These are phyloP conservation scores for Piper longum DNA, from an alignment of 164 flowering plant genomes.

Conservation along the genomic window DNA sequence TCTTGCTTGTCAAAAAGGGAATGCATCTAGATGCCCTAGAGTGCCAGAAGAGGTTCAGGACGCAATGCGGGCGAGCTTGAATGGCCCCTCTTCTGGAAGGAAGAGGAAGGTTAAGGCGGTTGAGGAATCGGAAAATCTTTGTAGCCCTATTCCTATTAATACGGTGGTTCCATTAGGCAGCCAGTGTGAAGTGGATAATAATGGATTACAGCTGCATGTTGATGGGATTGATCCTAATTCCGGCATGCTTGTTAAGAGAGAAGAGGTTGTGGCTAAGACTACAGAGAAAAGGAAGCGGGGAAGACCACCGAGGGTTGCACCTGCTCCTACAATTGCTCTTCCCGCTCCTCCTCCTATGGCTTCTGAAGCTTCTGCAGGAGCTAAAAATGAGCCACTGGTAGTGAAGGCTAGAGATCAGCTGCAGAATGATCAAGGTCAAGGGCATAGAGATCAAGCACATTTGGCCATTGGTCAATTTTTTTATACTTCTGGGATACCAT, in stretches of 20 bases:
- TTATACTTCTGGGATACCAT: conserved; percentile 58
- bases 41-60: conserved; percentile 49
- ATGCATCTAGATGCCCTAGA: conserved; percentile 57
- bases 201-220: conserved; percentile 19
- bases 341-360: background rate
- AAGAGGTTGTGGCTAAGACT: conserved; percentile 15
- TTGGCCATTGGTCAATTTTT: conserved; percentile 25
- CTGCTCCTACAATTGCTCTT: conserved; percentile 8
- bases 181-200: conserved; percentile 15
- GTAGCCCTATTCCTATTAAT: conserved; percentile 3
- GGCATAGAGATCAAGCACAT: too few species aligned
- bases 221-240: conserved; percentile 19
- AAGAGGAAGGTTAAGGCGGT: conserved; percentile 48
- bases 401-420: conserved; percentile 22
- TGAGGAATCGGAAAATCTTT: conserved; percentile 24
- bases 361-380: conserved; percentile 1
- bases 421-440: conserved; percentile 34
- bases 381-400: conserved; percentile 7
- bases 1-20: conserved; percentile 74
- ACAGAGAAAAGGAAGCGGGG: conserved; percentile 40
- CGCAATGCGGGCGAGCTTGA: conserved; percentile 62
- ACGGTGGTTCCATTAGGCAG: conserved; percentile 15
- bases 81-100: conserved; percentile 43
- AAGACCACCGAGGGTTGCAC: conserved; percentile 18
- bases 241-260: conserved; percentile 16